Base-by-base conservation (phyloP, 2,329 filamentous ascomycete species). In the Graphilbum fragrans region DNA sequence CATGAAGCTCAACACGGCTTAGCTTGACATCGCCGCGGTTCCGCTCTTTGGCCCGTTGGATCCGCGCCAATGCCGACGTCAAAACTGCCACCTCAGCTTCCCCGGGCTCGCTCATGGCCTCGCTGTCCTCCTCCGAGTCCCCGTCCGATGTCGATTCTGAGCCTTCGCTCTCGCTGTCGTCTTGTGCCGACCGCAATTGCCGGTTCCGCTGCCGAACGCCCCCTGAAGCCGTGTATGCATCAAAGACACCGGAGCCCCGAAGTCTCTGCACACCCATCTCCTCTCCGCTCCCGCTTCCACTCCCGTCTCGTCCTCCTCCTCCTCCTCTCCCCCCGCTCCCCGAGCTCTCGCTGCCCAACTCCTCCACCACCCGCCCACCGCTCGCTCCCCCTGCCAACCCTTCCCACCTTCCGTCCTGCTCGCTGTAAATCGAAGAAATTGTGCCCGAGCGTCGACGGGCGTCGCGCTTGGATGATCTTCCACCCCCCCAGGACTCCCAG, bases 391-490 rank as follows among this genome's bases (percentile, higher is more conserved):
- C 32, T 19, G 7, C 32, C n/a, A 19, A 11, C 16, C 10, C 31
- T 16, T 23, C 23, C 38, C 22, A 18, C 35, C 7, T 38, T 4
- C 20, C 25, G 23, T 36, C 27, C 27, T 32, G 23, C 5, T 33
- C 34, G 33, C 21, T 8, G 7, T 20, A 38, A 31, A 38, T 29
- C 25, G 17, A 32, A 11, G 36, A 32, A 25, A 29, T 22, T 9
- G 14, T 35, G 38, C 40, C 42, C 38, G 35, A 35, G 39, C 43
- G 43, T 40, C 39, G 25, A 64, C 67, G 57, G 56, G 64, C 63
- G 44, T 49, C 77, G 74, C 80, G 83, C 83, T 86, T 83, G 75
- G 86, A 84, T 92, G 87, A 86, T 95, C 90, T 95, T 95, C 88
- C 90, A 90, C 85, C 32, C 32, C 32, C 4, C 32, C 29, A 31